phyloP scores from a whole-genome alignment of 148 eudicot species.

The Rhododendron simsii region DNA sequence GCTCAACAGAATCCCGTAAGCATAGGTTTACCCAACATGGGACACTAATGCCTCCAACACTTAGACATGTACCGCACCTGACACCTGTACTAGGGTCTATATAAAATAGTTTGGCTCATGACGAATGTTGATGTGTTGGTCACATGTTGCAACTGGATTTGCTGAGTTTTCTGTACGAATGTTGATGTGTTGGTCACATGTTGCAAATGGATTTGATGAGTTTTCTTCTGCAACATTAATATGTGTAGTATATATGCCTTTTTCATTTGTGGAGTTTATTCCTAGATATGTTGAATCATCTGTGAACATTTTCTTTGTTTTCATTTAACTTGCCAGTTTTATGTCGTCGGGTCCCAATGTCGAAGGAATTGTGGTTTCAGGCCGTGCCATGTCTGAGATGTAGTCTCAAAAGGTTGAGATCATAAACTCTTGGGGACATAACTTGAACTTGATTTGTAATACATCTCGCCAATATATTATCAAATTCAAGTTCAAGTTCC shows the following conservation, averaged over 20 bases:
- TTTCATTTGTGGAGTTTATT: too few relatives aligned
- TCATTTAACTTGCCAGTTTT: not conserved
- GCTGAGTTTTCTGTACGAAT: not conserved
- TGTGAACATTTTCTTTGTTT: not conserved
- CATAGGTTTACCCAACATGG: not conserved
- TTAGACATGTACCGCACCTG: too few relatives aligned
- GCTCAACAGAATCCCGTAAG: not conserved
- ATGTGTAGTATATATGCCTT: not conserved
- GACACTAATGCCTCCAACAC: not conserved
- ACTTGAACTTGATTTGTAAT: not conserved
- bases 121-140: not conserved
- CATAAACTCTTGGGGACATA: not conserved
- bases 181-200: not conserved
- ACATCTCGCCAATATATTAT: not conserved
- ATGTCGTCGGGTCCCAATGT: not conserved
- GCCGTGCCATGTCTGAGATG: not conserved
- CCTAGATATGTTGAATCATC: not conserved
- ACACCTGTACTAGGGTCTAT: too few relatives aligned
- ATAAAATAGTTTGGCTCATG: not conserved
- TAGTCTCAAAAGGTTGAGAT: too few relatives aligned
- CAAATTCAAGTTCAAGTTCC: too few relatives aligned
- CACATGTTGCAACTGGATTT: not conserved
- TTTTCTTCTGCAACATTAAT: not conserved
- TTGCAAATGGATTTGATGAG: not conserved
- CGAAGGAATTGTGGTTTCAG: not conserved